These are phyloP conservation scores for Suillus decipiens DNA, from an alignment of 768 basidiomycete species.

Conservation along the genomic window DNA sequence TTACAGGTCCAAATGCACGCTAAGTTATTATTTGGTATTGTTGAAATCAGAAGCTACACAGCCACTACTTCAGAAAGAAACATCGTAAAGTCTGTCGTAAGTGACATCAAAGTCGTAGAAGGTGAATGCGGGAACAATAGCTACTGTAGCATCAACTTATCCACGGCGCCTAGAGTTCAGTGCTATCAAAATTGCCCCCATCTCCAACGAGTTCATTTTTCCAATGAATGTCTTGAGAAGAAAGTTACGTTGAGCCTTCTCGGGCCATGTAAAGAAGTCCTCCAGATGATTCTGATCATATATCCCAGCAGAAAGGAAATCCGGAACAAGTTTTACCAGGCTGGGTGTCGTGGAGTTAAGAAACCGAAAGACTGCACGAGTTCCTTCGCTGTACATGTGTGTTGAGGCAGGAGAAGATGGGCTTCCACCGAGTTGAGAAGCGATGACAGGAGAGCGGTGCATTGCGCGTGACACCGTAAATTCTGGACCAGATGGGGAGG, in stretches of 20 bases:
- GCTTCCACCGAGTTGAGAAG: not conserved
- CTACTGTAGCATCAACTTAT: not conserved
- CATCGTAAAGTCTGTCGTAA: not conserved
- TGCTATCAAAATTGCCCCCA: not conserved
- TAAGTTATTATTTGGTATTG: not conserved
- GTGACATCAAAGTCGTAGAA: not conserved
- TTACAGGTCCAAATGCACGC: not conserved
- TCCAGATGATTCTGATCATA: not conserved
- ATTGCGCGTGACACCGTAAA: not conserved
- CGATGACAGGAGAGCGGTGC: not conserved
- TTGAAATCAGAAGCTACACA: not conserved
- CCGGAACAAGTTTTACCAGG: not conserved
- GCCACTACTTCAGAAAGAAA: not conserved
- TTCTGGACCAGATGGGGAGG: not conserved
- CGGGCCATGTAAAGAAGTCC: not conserved
- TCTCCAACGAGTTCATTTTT: not conserved
- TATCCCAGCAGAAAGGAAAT: slow-evolving; percentile 3
- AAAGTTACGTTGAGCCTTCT: slow-evolving; percentile 1
- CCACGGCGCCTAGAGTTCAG: not conserved
- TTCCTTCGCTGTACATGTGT: not conserved
- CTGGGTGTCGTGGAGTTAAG: slow-evolving; percentile 1
- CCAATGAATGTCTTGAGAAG: not conserved
- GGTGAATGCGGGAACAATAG: not conserved
- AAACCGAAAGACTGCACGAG: not conserved
- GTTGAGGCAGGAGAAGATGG: not conserved